Evolutionary conservation across 2,329 filamentous ascomycete genomes (phyloP), one percentile per base, ranked within the genome.

Genomic region (Leptographium wingfieldii): DNA sequence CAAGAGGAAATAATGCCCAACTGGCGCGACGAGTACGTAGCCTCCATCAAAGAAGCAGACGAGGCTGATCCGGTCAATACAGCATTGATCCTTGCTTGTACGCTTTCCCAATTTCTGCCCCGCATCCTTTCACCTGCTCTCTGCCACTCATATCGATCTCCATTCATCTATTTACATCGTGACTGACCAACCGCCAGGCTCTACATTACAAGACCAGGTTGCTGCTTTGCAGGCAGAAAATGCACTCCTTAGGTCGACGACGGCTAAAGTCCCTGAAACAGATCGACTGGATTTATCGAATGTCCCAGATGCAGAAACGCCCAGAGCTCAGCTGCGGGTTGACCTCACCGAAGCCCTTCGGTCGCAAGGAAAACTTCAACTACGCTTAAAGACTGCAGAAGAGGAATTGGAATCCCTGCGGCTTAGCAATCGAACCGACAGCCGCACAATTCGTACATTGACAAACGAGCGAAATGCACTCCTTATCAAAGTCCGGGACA

Each of bases 21-120:
- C 76, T 95, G 92, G 88, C 82, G 86, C 68, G 84, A 88, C 65
- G 88, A 95, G 68, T 96, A 95, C 72, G 78, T 89, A 63, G 77
- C 82, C 63, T 86, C 87, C 65, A 78, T 97, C 65, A 80, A 84
- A 66, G 85, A 87, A 67, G 88, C 90, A 67, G 80, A 84, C 68
- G 80, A 83, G 63, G 87, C 90, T 61, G 79, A 75, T 65, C 77
- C 79, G 5, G 75, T 83, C 62, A 82, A 83, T 65, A 75, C 76
- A 67, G 80, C 84, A 58, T 80, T 95, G 63, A 87, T 95, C 67
- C 80, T 90, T 70, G 86, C 88, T 63, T 96, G 92, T 95, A 71
- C 66, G 82, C 71, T 49, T 33, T n/a, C 16, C 40, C 5, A 12
- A 22, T 49, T 33, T 5, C 38, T 16, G 14, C 12, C 38, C 38